Percentiles rank a stretch among this genome's conserved stretches.
These are phyloP conservation scores for Tetraselmis chui DNA, from an alignment of 139 green algal species.

Conservation along the genomic window DNA sequence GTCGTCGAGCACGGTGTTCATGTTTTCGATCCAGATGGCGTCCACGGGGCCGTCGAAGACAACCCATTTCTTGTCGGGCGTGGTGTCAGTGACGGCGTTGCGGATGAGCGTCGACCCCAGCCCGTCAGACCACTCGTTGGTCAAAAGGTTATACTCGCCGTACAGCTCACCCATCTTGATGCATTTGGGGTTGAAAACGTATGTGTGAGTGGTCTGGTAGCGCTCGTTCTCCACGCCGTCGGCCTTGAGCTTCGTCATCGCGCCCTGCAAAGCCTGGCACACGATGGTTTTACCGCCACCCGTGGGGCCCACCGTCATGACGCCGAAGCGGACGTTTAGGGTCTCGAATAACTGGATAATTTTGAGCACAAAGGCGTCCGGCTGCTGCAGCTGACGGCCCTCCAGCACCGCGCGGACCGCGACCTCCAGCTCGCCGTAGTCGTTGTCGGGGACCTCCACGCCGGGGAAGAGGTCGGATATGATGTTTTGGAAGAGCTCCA, in stretches of 20 bases:
- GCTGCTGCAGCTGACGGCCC: conserved; percentile 42
- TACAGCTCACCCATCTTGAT: conserved; percentile 87
- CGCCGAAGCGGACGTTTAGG: conserved; percentile 78
- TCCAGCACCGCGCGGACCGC: conserved; percentile 42
- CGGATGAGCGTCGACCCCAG: conserved; percentile 68
- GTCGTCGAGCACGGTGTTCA: conserved; percentile 79
- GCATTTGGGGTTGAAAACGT: conserved; percentile 76
- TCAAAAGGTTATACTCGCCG: conserved; percentile 78
- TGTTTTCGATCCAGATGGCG: conserved; percentile 79
- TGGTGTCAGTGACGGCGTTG: conserved; percentile 59
- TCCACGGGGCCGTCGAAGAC: conserved; percentile 82
- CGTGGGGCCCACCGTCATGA: conserved; percentile 75
- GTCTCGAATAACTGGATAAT: conserved; percentile 80
- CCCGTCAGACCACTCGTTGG: conserved; percentile 81
- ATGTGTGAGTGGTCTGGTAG: conserved; percentile 18
- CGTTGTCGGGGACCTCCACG: conserved; percentile 50
- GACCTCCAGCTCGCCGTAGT: conserved; percentile 62
- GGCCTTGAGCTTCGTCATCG: conserved; percentile 36
- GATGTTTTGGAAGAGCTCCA: conserved; percentile 76
- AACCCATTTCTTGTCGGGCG: conserved; percentile 61
- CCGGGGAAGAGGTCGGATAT: conserved; percentile 80
- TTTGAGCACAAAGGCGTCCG: conserved; percentile 61
- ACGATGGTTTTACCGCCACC: conserved; percentile 68
- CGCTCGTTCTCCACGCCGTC: conserved; percentile 8
- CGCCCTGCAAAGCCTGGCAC: conserved; percentile 57